A percentile compares a stretch with the other conserved stretches of the same genome.
These are phyloP conservation scores for Claviceps sp. DNA, from an alignment of 2,329 filamentous ascomycete genomes.

Conservation along the genomic window DNA sequence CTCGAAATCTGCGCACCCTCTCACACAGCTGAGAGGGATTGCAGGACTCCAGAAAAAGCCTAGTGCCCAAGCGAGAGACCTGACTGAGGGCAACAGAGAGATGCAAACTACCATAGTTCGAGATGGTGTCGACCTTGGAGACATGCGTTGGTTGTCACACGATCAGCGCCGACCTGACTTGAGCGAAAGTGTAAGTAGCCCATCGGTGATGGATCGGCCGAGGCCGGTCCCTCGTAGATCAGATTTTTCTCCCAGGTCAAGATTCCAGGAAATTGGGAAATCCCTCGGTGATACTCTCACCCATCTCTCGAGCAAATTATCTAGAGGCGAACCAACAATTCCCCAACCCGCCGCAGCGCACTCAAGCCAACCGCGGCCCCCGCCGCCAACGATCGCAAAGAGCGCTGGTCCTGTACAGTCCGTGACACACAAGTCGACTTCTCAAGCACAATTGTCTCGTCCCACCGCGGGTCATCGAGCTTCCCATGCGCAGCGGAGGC, in stretches of 20 bases:
- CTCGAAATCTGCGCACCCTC: constrained; percentile 17
- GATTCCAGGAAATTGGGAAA: not conserved
- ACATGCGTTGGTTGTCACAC: constrained; percentile 21
- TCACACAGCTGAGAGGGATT: constrained; percentile 30
- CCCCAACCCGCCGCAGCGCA: not conserved
- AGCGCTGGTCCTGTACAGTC: not conserved
- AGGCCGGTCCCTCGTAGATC: constrained; percentile 40
- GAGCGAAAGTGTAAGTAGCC: constrained; percentile 3
- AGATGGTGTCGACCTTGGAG: constrained; percentile 41
- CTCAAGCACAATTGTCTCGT: not conserved
- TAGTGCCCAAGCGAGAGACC: constrained; percentile 22
- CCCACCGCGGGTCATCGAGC: too few species aligned
- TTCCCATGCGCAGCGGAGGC: too few species aligned
- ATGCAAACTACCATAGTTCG: constrained; percentile 39
- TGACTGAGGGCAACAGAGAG: constrained; percentile 13
- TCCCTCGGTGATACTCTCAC: not conserved
- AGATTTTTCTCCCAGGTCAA: not conserved
- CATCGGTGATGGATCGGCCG: constrained; percentile 39
- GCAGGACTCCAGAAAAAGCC: constrained; percentile 37
- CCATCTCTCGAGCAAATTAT: not conserved
- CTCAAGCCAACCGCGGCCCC: not conserved
- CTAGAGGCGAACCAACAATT: not conserved
- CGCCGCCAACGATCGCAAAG: not conserved
- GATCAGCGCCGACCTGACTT: constrained; percentile 5
- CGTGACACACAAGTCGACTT: not conserved